phyloP scores from a whole-genome alignment of 768 basidiomycete species.

The Mycena galopus region DNA sequence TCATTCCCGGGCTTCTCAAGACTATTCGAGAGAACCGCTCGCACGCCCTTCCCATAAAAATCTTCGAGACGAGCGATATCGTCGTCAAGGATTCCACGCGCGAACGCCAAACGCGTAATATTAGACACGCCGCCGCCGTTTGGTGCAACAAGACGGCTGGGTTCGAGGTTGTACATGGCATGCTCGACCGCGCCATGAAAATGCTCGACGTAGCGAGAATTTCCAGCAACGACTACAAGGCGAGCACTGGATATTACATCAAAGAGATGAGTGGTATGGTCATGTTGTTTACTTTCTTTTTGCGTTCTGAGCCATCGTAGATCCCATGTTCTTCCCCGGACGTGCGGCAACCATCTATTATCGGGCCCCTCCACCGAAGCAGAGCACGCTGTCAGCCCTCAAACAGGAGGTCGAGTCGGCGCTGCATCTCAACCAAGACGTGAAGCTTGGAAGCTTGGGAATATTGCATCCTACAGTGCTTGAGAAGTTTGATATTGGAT shows the following conservation, averaged over 20 bases:
- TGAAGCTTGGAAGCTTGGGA: slow-evolving; percentile 89
- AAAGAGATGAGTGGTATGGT: slow-evolving; percentile 85
- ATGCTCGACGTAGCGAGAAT: slow-evolving; percentile 94
- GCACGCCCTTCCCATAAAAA: slow-evolving; percentile 89
- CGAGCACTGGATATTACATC: slow-evolving; percentile 90
- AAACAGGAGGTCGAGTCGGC: slow-evolving; percentile 62
- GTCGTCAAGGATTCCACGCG: slow-evolving; percentile 85
- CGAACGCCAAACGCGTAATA: slow-evolving; percentile 91
- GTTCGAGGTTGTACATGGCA: slow-evolving; percentile 95
- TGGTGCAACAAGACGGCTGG: slow-evolving; percentile 98
- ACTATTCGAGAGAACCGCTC: slow-evolving; percentile 97
- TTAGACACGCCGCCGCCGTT: slow-evolving; percentile 88
- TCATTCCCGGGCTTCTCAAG: slow-evolving; percentile 96
- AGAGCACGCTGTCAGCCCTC: slow-evolving; percentile 48
- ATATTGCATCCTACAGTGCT: slow-evolving; percentile 94
- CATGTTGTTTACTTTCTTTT: neutral
- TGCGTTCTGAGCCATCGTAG: slow-evolving; percentile 54
- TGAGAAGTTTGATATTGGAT: slow-evolving; percentile 92
- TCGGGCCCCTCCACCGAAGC: slow-evolving; percentile 64
- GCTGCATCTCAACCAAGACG: slow-evolving; percentile 63
- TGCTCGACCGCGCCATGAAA: slow-evolving; percentile 95
- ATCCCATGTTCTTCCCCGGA: slow-evolving; percentile 95
- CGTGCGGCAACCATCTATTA: slow-evolving; percentile 94
- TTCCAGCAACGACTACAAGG: slow-evolving; percentile 63
- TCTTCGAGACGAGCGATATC: slow-evolving; percentile 95